Percentiles rank a stretch among this genome's conserved stretches.
These are phyloP conservation scores for Metroxylon sagu DNA, from an alignment of 176 grass and related monocot genomes.

Conservation along the genomic window DNA sequence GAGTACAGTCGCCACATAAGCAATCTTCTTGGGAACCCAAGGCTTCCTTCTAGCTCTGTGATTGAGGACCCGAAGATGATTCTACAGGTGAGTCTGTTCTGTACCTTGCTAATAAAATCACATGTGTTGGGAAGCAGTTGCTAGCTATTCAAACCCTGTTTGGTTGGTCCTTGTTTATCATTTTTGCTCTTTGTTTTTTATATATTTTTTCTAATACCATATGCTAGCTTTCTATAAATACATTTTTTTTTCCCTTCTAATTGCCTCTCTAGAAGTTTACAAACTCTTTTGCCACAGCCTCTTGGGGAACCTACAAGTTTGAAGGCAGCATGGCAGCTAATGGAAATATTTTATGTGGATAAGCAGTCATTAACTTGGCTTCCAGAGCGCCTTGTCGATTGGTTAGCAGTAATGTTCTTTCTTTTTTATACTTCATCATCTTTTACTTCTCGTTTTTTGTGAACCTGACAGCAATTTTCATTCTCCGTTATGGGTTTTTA, in stretches of 20 bases:
- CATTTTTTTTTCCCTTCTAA: too few relatives aligned
- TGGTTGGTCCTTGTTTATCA: background rate
- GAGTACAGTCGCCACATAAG: conserved; percentile 76
- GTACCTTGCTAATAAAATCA: background rate
- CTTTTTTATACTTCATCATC: conserved; percentile 18
- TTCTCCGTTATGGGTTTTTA: too few relatives aligned
- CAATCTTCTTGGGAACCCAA: conserved; percentile 47
- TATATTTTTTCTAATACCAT: conserved; percentile 2
- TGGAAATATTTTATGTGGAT: conserved; percentile 99
- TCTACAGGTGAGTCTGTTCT: conserved; percentile 43
- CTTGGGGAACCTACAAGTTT: conserved; percentile 53
- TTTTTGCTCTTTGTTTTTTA: background rate
- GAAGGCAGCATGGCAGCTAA: conserved; percentile 81
- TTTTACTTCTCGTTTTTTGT: conserved; percentile 2
- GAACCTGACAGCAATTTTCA: too few relatives aligned
- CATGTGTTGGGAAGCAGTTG: too few relatives aligned
- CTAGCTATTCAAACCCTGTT: background rate
- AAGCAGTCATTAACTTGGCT: conserved; percentile 76
- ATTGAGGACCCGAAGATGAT: conserved; percentile 66
- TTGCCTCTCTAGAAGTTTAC: too few relatives aligned
- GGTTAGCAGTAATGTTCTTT: conserved; percentile 89
- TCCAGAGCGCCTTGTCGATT: conserved; percentile 92
- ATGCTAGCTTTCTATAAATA: background rate
- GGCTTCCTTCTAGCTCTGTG: conserved; percentile 19
- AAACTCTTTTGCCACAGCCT: conserved; percentile 23